phyloP scores from a whole-genome alignment of 2,329 filamentous ascomycete species.

The Epichloe sylvatica region DNA sequence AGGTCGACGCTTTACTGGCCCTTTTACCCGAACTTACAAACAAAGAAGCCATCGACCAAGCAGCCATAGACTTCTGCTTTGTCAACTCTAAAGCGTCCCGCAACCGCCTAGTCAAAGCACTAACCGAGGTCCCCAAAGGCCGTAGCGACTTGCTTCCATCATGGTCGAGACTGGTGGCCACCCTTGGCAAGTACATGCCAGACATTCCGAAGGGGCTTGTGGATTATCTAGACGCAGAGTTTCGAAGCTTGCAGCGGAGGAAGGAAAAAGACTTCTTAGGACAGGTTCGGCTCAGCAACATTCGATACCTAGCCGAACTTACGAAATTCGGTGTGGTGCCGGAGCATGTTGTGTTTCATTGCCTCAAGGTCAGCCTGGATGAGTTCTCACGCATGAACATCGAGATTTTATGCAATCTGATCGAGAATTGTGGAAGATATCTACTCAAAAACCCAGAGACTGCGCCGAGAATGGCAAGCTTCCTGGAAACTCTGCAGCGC shows the following conservation, averaged over 20 bases:
- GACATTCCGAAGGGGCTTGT: constrained; percentile 89
- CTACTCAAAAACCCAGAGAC: constrained; percentile 86
- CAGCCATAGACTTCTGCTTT: constrained; percentile 94
- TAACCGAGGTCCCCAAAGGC: constrained; percentile 90
- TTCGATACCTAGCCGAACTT: constrained; percentile 92
- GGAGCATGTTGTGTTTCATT: constrained; percentile 97
- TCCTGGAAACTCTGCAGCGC: constrained; percentile 84
- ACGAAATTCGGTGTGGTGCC: constrained; percentile 98
- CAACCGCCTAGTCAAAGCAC: constrained; percentile 80
- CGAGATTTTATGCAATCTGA: constrained; percentile 88
- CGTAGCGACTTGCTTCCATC: constrained; percentile 79
- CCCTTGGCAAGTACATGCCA: constrained; percentile 81
- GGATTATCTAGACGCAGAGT: constrained; percentile 87
- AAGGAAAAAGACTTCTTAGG: constrained; percentile 97
- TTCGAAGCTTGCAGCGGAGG: constrained; percentile 86
- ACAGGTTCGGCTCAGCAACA: constrained; percentile 83
- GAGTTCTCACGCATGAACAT: constrained; percentile 99
- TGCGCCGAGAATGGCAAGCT: constrained; percentile 80
- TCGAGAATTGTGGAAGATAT: constrained; percentile 94
- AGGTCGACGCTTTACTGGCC: constrained; percentile 80
- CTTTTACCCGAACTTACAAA: constrained; percentile 82
- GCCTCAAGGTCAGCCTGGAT: constrained; percentile 90
- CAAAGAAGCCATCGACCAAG: constrained; percentile 84
- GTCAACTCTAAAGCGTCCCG: constrained; percentile 96
- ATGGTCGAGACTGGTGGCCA: constrained; percentile 87